A percentile compares a stretch with the other conserved stretches of the same genome.
Conservation (phyloP, 768 basidiomycete genomes). For the Rickenella mellea region DNA sequence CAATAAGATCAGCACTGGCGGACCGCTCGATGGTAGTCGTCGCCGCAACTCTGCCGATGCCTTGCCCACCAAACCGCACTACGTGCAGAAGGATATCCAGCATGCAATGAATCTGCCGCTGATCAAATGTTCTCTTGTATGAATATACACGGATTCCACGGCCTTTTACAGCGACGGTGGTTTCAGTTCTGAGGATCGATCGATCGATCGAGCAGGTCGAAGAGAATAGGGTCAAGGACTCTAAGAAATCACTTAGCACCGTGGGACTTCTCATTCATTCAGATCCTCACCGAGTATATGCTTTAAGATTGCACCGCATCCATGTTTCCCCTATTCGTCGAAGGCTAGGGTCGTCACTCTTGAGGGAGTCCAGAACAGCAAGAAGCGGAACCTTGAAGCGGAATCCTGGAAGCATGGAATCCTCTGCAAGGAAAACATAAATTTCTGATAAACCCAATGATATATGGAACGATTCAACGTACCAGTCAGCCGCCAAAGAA, state of each 20-base stretch:
- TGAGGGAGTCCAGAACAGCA: slow-evolving; percentile 76
- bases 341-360: slow-evolving; percentile 61
- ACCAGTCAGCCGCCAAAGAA: slow-evolving; percentile 88
- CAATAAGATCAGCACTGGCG: slow-evolving; percentile 48
- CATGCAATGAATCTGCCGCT: slow-evolving; percentile 60
- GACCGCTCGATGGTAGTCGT: slow-evolving; percentile 56
- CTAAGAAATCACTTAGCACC: slow-evolving; percentile 28
- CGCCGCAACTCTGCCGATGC: slow-evolving; percentile 69
- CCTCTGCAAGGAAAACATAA: slow-evolving; percentile 42
- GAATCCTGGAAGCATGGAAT: slow-evolving; percentile 72
- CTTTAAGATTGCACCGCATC: slow-evolving; percentile 92
- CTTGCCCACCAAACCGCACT: slow-evolving; percentile 83
- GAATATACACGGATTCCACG: slow-evolving; percentile 56
- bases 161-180: slow-evolving; percentile 46
- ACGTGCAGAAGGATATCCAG: slow-evolving; percentile 71
- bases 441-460: background rate
- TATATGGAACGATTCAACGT: slow-evolving; percentile 9
- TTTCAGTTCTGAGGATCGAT: slow-evolving; percentile 45
- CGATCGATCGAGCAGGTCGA: slow-evolving; percentile 63
- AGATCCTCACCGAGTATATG: slow-evolving; percentile 72
- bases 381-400: slow-evolving; percentile 80
- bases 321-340: slow-evolving; percentile 87
- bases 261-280: background rate
- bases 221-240: slow-evolving; percentile 83
- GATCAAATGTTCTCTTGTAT: slow-evolving; percentile 74